Conservation (phyloP, 2,329 filamentous ascomycete genomes). For the Raffaelea arxii region DNA sequence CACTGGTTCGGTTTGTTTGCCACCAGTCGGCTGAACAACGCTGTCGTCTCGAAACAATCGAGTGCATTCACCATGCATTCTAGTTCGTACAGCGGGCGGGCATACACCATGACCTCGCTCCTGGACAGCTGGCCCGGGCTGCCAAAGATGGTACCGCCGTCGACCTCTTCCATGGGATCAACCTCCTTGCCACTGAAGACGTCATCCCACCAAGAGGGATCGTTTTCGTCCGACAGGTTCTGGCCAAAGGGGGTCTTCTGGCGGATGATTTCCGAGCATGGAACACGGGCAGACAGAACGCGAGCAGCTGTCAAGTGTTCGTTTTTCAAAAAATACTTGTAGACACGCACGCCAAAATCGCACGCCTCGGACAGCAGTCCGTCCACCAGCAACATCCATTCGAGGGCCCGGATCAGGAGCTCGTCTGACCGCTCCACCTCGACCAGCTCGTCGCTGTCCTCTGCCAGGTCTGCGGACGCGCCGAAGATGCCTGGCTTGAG, state of each 20-base stretch:
- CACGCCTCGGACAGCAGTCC: constrained; percentile 27
- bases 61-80: constrained; percentile 57
- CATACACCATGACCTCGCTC: constrained; percentile 40
- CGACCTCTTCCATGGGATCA: constrained; percentile 20
- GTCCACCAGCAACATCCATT: constrained; percentile 74
- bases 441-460: constrained; percentile 18
- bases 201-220: constrained; percentile 24
- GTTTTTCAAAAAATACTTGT: constrained; percentile 64
- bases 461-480: constrained; percentile 45
- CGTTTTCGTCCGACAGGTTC: constrained; percentile 23
- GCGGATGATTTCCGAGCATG: constrained; percentile 38
- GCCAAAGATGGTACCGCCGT: constrained; percentile 19
- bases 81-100: constrained; percentile 57
- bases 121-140: constrained; percentile 20
- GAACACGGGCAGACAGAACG: constrained; percentile 39
- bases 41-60: constrained; percentile 59
- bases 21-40: constrained; percentile 43
- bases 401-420: constrained; percentile 64
- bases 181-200: constrained; percentile 18
- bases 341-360: constrained; percentile 53
- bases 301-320: constrained; percentile 46
- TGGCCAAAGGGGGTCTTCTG: constrained; percentile 24
- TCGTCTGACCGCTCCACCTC: constrained; percentile 53
- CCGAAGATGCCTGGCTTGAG: constrained; percentile 65
- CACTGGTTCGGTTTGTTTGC: constrained; percentile 44